These are phyloP conservation scores for Malus domestica DNA, from an alignment of 306 rosid genomes.

Conservation along the genomic window ASM211411v1 NC_041804.1:13278001-13278500, in stretches of 20 bases:
- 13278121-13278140: background rate
- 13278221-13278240: too few relatives aligned
- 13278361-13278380: background rate
- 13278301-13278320: background rate
- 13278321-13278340: background rate
- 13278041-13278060: background rate
- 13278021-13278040: background rate
- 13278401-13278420: background rate
- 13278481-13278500: too few relatives aligned
- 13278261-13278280: background rate
- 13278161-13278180: background rate
- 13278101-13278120: background rate
- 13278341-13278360: background rate
- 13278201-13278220: too few relatives aligned
- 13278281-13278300: background rate
- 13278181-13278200: background rate
- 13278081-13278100: background rate
- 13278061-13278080: background rate
- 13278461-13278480: too few relatives aligned
- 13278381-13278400: background rate
- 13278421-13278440: background rate
- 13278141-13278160: background rate
- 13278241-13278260: too few relatives aligned
- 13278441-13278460: background rate
- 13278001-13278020: background rate